Conservation (phyloP, 441 rosid genomes). For the Euphorbia schlechtendalii region DNA sequence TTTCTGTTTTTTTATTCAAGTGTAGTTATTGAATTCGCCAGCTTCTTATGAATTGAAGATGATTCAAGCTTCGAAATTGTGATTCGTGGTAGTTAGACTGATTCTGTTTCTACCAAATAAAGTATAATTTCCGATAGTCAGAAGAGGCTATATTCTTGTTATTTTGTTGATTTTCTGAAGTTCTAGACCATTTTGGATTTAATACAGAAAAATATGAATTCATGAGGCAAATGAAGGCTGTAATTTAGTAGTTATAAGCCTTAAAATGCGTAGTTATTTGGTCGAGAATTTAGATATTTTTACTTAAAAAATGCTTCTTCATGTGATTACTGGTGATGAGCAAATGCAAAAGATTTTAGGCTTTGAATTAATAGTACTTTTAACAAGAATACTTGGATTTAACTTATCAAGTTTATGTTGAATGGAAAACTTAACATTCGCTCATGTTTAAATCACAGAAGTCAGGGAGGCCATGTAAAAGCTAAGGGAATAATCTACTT, state of each 20-base stretch:
- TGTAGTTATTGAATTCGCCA: not conserved
- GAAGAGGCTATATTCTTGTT: not conserved
- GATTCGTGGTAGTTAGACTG: no score
- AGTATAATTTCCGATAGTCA: no score
- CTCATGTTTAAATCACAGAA: constrained; percentile 39
- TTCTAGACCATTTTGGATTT: no score
- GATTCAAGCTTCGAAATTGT: not conserved
- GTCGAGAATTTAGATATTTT: not conserved
- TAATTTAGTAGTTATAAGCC: not conserved
- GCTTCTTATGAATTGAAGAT: not conserved
- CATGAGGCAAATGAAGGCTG: not conserved
- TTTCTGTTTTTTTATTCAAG: no score
- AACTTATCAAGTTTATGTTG: no score
- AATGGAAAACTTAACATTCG: constrained; percentile 7
- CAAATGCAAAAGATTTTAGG: no score
- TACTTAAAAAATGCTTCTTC: not conserved
- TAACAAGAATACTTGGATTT: no score
- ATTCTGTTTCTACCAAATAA: no score
- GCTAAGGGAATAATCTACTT: constrained; percentile 65
- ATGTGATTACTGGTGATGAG: not conserved
- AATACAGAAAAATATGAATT: not conserved
- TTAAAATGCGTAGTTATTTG: not conserved
- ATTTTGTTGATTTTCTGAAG: not conserved
- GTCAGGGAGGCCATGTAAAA: constrained; percentile 65
- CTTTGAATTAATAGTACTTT: not conserved